phyloP scores from a whole-genome alignment of 495 filamentous ascomycete species.

The Penicillium herquei region DNA sequence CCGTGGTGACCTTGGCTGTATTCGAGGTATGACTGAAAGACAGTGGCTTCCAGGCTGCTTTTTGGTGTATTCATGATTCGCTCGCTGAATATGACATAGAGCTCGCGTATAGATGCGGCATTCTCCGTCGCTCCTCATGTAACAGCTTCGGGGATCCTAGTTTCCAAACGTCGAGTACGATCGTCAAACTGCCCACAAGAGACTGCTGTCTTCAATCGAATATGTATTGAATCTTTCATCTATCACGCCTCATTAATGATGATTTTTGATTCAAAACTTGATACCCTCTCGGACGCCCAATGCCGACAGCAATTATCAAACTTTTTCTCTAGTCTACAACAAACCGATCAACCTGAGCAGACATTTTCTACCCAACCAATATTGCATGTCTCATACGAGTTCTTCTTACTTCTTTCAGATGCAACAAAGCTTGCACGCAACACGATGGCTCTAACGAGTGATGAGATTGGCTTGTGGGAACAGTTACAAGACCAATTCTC shows the following conservation, averaged over 20 bases:
- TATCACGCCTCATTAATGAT: conserved; percentile 19
- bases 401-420: conserved; percentile 15
- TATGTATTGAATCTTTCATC: conserved; percentile 16
- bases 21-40: conserved; percentile 10
- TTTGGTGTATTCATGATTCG: not conserved
- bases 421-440: conserved; percentile 12
- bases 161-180: conserved; percentile 2
- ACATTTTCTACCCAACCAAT: conserved; percentile 5
- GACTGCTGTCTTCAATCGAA: conserved; percentile 13
- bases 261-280: conserved; percentile 14
- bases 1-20: conserved; percentile 8
- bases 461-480: conserved; percentile 1
- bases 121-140: conserved; percentile 9
- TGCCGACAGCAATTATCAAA: not conserved
- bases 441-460: not conserved
- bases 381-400: conserved; percentile 10
- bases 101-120: conserved; percentile 4
- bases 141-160: conserved; percentile 5
- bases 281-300: conserved; percentile 2
- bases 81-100: not conserved
- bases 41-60: too few relatives aligned
- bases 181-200: conserved; percentile 2
- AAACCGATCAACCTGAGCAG: not conserved
- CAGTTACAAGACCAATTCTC: not conserved
- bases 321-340: conserved; percentile 3